Conservation (phyloP, 2,329 filamentous ascomycete species). For the Lasiodiplodia gonubiensis region DNA sequence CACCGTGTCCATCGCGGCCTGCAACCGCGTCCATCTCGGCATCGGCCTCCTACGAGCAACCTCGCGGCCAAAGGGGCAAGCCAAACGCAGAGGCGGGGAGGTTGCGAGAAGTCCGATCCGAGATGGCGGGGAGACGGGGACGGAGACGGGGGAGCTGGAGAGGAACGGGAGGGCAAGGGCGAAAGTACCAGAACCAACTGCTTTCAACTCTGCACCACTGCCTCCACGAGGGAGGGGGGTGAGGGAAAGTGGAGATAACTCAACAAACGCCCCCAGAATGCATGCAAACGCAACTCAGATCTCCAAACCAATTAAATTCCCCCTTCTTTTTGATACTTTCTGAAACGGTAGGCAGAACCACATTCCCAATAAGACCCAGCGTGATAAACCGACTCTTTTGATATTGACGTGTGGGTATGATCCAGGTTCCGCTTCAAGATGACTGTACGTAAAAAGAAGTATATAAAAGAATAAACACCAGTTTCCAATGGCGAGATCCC, state of each 20-base stretch:
- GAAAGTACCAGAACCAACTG: slow-evolving; percentile 29
- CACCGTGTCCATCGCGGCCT: slow-evolving; percentile 10
- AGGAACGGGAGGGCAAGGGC: slow-evolving; percentile 54
- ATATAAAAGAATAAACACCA: slow-evolving; percentile 45
- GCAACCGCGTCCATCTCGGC: slow-evolving; percentile 9
- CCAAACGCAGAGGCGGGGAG: slow-evolving; percentile 42
- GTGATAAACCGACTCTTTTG: neutral
- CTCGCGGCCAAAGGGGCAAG: slow-evolving; percentile 48
- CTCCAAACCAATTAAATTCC: slow-evolving; percentile 43
- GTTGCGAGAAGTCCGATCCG: slow-evolving; percentile 12
- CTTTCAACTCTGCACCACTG: slow-evolving; percentile 31
- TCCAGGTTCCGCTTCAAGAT: slow-evolving; percentile 1
- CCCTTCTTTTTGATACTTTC: neutral
- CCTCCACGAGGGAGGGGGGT: slow-evolving; percentile 30
- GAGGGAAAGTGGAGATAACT: slow-evolving; percentile 32
- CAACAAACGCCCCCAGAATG: slow-evolving; percentile 35
- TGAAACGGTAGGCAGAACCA: neutral
- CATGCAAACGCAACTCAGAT: slow-evolving; percentile 44
- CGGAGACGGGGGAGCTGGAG: slow-evolving; percentile 39
- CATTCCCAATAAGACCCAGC: neutral
- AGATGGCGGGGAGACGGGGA: slow-evolving; percentile 31
- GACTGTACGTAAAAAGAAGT: slow-evolving; percentile 28
- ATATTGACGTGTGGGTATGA: slow-evolving; percentile 12
- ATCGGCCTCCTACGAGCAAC: slow-evolving; percentile 39
- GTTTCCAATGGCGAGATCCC: slow-evolving; percentile 42